Evolutionary conservation across 768 basidiomycete genomes (phyloP).

Genomic region (Glaciozyma martinii): DNA sequence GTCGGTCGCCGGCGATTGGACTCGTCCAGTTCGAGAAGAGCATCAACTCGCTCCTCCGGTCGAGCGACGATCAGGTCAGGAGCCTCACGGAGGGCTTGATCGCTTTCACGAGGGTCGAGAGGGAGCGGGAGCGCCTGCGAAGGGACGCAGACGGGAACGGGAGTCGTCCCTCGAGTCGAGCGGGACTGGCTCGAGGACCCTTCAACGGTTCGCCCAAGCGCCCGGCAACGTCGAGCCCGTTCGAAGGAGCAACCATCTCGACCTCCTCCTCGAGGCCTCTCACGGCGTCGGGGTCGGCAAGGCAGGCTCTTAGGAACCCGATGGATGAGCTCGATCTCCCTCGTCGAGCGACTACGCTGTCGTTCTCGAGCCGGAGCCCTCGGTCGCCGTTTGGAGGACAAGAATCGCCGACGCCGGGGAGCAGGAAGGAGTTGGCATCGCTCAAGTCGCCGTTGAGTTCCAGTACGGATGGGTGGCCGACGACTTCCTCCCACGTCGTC

Average conservation of each 20-base stretch:
- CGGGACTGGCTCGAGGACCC: neutral
- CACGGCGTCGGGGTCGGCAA: neutral
- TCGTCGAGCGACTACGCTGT: neutral
- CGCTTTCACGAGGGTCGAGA: neutral
- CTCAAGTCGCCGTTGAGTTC: constrained; percentile 1
- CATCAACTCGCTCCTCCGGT: constrained; percentile 12
- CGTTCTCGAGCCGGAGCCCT: neutral
- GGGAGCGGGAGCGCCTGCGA: constrained; percentile 10
- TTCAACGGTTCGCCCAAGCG: constrained; percentile 11
- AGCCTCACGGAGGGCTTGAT: constrained; percentile 20
- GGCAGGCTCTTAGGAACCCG: constrained; percentile 18
- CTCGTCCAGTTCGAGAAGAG: constrained; percentile 19
- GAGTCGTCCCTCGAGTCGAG: constrained; percentile 13
- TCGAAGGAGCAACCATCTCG: constrained; percentile 16
- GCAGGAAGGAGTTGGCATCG: neutral
- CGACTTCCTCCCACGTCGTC: neutral
- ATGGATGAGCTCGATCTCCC: constrained; percentile 6
- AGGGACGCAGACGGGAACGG: neutral
- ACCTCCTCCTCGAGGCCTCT: constrained; percentile 4
- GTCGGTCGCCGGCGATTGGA: neutral
- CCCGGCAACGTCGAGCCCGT: constrained; percentile 5
- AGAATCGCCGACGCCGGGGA: neutral
- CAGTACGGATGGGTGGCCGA: neutral
- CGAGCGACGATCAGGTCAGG: constrained; percentile 30
- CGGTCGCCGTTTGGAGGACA: neutral